Evolutionary conservation across 805 yeast genomes (phyloP).

Genomic region (Pichia heedii): DNA sequence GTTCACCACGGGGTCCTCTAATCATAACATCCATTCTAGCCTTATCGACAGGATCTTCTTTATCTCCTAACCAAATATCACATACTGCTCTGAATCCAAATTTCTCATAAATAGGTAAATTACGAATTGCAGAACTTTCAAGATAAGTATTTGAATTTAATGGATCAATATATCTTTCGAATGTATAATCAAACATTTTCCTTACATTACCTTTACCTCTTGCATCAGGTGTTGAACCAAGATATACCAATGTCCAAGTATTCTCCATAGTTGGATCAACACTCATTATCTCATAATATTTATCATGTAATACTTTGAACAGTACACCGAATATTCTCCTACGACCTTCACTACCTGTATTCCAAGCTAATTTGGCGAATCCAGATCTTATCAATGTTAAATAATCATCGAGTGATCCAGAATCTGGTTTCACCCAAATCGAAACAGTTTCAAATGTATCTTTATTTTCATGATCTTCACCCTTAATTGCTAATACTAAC

Average conservation of each 20-base stretch:
- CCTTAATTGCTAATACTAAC: slow-evolving; percentile 40
- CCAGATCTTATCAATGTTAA: slow-evolving; percentile 43
- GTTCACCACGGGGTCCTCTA: slow-evolving; percentile 26
- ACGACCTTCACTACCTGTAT: slow-evolving; percentile 39
- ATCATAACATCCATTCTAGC: slow-evolving; percentile 33
- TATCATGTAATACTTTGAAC: slow-evolving; percentile 43
- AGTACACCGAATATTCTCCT: slow-evolving; percentile 40
- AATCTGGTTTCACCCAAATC: slow-evolving; percentile 42
- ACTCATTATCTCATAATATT: slow-evolving; percentile 34
- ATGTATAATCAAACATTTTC: slow-evolving; percentile 40
- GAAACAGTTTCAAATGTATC: slow-evolving; percentile 44
- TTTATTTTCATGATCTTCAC: slow-evolving; percentile 25
- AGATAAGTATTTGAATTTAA: slow-evolving; percentile 34
- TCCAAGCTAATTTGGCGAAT: slow-evolving; percentile 41
- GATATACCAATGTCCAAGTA: slow-evolving; percentile 26
- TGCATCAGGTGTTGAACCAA: slow-evolving; percentile 33
- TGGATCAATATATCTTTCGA: slow-evolving; percentile 36
- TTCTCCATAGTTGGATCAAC: slow-evolving; percentile 29
- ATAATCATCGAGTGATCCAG: slow-evolving; percentile 37
- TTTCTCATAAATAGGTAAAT: slow-evolving; percentile 44
- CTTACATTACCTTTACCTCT: slow-evolving; percentile 51
- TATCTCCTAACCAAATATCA: slow-evolving; percentile 37
- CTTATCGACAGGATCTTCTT: slow-evolving; percentile 20
- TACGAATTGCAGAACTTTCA: slow-evolving; percentile 38
- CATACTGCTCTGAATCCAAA: slow-evolving; percentile 43